A percentile compares a stretch with the other conserved stretches of the same genome.
Conservation (phyloP, 2,329 filamentous ascomycete species). For the Xylaria sp. region DNA sequence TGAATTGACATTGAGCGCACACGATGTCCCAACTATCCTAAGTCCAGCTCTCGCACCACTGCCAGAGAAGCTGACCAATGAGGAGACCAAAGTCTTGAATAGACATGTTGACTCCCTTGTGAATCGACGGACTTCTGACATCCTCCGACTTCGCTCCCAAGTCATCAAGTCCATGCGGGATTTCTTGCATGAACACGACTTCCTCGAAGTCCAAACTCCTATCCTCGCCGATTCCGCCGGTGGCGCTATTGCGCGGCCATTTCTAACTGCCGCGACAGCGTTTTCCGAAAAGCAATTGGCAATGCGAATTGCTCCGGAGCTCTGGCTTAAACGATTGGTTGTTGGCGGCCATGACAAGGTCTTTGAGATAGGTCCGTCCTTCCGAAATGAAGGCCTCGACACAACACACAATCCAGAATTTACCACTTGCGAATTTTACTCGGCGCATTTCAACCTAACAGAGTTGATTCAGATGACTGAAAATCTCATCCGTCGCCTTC, state of each 20-base stretch:
- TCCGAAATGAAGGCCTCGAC: slow-evolving; percentile 93
- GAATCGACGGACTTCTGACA: slow-evolving; percentile 69
- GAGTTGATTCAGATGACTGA: slow-evolving; percentile 80
- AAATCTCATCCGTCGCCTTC: slow-evolving; percentile 67
- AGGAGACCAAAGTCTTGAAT: slow-evolving; percentile 74
- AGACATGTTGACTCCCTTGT: slow-evolving; percentile 89
- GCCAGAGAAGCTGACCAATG: slow-evolving; percentile 71
- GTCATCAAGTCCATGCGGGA: slow-evolving; percentile 76
- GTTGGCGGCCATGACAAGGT: slow-evolving; percentile 87
- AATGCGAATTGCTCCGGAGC: slow-evolving; percentile 88
- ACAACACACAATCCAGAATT: slow-evolving; percentile 96
- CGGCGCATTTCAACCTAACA: slow-evolving; percentile 77
- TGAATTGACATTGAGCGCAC: slow-evolving; percentile 75
- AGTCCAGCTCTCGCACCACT: slow-evolving; percentile 81
- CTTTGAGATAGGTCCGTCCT: slow-evolving; percentile 91
- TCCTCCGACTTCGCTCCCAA: slow-evolving; percentile 73
- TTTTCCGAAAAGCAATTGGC: slow-evolving; percentile 74
- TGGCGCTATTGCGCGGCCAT: slow-evolving; percentile 87
- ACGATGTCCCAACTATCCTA: slow-evolving; percentile 71
- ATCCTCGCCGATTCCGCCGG: slow-evolving; percentile 82
- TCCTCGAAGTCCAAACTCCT: slow-evolving; percentile 89
- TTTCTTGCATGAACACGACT: slow-evolving; percentile 73
- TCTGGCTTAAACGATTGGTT: slow-evolving; percentile 92
- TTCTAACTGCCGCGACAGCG: slow-evolving; percentile 79
- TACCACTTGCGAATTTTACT: slow-evolving; percentile 96